Conservation (phyloP, 2,329 filamentous ascomycete genomes). For the Monosporascus sp. region DNA sequence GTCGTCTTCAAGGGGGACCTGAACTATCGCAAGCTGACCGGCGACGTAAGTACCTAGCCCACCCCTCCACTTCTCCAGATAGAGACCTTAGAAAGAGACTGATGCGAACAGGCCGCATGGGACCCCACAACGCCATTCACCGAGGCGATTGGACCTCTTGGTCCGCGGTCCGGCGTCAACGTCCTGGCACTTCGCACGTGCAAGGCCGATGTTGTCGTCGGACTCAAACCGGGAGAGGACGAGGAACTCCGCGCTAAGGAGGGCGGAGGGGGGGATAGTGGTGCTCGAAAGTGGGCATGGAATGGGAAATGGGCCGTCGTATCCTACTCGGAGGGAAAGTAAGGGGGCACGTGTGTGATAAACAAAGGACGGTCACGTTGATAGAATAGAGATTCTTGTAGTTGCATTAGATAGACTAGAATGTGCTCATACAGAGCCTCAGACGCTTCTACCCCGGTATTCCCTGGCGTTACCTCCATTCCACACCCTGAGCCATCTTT, state of each 20-base stretch:
- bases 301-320: slow-evolving; percentile 96
- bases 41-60: slow-evolving; percentile 61
- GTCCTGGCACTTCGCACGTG: slow-evolving; percentile 85
- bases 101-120: slow-evolving; percentile 60
- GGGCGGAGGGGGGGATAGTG: slow-evolving; percentile 63
- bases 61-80: background rate
- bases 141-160: slow-evolving; percentile 79
- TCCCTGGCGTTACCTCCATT: no score
- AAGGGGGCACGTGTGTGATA: background rate
- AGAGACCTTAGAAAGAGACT: background rate
- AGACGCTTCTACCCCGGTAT: no score
- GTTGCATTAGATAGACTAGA: background rate
- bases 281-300: slow-evolving; percentile 87
- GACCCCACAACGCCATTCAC: slow-evolving; percentile 81
- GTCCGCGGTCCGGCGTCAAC: slow-evolving; percentile 74
- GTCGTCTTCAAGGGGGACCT: slow-evolving; percentile 97
- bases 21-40: slow-evolving; percentile 91
- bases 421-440: no score
- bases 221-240: slow-evolving; percentile 74
- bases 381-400: background rate
- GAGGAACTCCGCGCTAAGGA: slow-evolving; percentile 67
- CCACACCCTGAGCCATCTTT: no score
- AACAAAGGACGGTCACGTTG: no score
- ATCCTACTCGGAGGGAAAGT: slow-evolving; percentile 70
- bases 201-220: slow-evolving; percentile 94